phyloP scores from a whole-genome alignment of 805 yeast species.

The Saccharomycopsis schoenii region DNA sequence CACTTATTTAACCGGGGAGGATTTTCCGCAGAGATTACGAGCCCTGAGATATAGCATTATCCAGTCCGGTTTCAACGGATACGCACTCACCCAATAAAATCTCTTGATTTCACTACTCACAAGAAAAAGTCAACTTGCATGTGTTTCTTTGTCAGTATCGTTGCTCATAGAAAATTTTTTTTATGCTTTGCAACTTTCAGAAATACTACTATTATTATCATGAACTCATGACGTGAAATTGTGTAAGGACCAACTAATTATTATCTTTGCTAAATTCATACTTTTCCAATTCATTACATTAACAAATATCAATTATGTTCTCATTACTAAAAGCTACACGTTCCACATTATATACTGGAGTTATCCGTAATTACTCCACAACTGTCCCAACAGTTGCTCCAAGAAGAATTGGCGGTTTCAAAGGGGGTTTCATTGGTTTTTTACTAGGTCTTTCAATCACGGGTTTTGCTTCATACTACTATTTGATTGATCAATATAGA shows the following conservation, averaged over 20 bases:
- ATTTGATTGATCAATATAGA: conserved; percentile 69
- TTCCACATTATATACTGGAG: not conserved
- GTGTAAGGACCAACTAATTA: too few relatives aligned
- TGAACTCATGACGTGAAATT: too few relatives aligned
- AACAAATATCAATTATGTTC: not conserved
- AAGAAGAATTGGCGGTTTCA: conserved; percentile 31
- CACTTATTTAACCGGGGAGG: not conserved
- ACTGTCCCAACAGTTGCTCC: conserved; percentile 5
- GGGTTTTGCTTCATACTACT: conserved; percentile 68
- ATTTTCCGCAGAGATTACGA: too few relatives aligned
- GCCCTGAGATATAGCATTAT: not conserved
- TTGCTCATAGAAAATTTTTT: too few relatives aligned
- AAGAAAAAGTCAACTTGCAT: not conserved
- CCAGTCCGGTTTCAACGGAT: not conserved
- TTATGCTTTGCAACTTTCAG: too few relatives aligned
- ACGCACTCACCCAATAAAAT: not conserved
- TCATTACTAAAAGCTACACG: not conserved
- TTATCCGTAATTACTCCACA: not conserved
- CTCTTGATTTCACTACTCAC: not conserved
- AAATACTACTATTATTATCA: too few relatives aligned
- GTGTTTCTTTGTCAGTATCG: too few relatives aligned
- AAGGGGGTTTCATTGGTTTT: conserved; percentile 60
- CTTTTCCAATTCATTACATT: not conserved
- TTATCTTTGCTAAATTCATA: not conserved
- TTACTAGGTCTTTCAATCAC: conserved; percentile 66